Percentiles rank a stretch among this genome's conserved stretches.
Evolutionary conservation across 495 filamentous ascomycete genomes (phyloP).

Genomic region (Xylaria sp.): DNA sequence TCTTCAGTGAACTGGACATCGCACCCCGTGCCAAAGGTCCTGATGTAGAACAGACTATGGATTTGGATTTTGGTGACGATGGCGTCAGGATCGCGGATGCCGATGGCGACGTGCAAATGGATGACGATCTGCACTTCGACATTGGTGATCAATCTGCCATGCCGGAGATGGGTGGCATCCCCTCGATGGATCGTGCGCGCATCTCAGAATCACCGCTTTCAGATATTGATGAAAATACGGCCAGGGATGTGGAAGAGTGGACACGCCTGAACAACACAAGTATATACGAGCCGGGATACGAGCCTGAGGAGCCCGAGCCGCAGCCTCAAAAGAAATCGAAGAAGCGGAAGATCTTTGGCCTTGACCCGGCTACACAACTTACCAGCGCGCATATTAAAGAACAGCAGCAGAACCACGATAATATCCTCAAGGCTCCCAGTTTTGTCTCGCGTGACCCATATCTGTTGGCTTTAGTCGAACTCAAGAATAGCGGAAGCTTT

Average conservation of each 20-base stretch:
- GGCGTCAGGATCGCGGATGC: constrained; percentile 62
- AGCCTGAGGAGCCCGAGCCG: constrained; percentile 65
- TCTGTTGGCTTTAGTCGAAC: constrained; percentile 83
- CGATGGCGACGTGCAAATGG: constrained; percentile 68
- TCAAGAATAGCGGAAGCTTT: constrained; percentile 88
- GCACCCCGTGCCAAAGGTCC: constrained; percentile 54
- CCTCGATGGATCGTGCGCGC: constrained; percentile 56
- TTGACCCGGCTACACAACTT: constrained; percentile 70
- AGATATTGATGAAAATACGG: constrained; percentile 66
- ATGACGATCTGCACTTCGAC: constrained; percentile 63
- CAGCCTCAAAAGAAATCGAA: constrained; percentile 73
- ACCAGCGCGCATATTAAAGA: constrained; percentile 69
- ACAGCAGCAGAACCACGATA: constrained; percentile 78
- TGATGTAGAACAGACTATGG: constrained; percentile 51
- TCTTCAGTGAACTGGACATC: constrained; percentile 70
- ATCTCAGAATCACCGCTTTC: constrained; percentile 76
- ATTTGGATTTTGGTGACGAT: constrained; percentile 58
- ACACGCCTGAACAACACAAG: constrained; percentile 58
- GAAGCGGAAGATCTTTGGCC: constrained; percentile 74
- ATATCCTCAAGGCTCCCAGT: constrained; percentile 77
- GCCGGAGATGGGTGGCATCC: constrained; percentile 47
- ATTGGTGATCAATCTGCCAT: constrained; percentile 57
- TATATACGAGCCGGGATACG: constrained; percentile 56
- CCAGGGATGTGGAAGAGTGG: constrained; percentile 61
- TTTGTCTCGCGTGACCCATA: constrained; percentile 88